Base-by-base conservation (phyloP, 192 early-diverging fungal genomes). In the Mortierella antarctica region DNA sequence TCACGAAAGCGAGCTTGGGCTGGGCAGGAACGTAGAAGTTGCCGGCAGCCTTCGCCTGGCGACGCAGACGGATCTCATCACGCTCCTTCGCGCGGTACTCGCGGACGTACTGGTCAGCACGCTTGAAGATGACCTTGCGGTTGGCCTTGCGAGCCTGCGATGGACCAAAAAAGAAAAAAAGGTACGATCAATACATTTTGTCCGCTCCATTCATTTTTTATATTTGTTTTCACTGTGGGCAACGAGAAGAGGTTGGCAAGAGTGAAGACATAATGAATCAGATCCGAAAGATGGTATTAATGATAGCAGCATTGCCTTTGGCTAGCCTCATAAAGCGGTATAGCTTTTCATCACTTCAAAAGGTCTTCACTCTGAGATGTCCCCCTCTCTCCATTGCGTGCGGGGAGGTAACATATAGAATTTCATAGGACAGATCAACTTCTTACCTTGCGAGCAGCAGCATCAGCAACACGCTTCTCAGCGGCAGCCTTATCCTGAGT, bases 81-180 rank as follows among this genome's bases (percentile, higher is more conserved):
- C 91, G 86, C 92, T 98, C 97, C 77, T 89, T 89, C 72, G 89
- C 85, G 76, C 89, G 91, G 95, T 99, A 98, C 91, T 99, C 97
- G 86, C 94, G 93, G 84, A 97, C 93, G 90, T 99, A 99, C 89
- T 95, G 89, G 89, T 98, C 96, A 72, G 98, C 98, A 82, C 97
- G 96, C 91, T 97, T 97, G 95, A 99, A 99, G 89, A 99, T 95
- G 68, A 96, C 96, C 85, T 93, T 90, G 84, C 97, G 94, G 89
- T 95, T 95, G 74, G 87, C 74, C 58, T 74, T 85, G 56, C 74
- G 75, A 39, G 67, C 72, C 84, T 85, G 80, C 31, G 12, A 51
- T 13, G 17, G 46, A 60, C 23, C 40, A 46, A 51, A 15, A 48
- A 70, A n/a, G n/a, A 62, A 21, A 59, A 73, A 42, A 10, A 55